Conservation (phyloP, 306 rosid genomes). For the Corylus avellana region DNA sequence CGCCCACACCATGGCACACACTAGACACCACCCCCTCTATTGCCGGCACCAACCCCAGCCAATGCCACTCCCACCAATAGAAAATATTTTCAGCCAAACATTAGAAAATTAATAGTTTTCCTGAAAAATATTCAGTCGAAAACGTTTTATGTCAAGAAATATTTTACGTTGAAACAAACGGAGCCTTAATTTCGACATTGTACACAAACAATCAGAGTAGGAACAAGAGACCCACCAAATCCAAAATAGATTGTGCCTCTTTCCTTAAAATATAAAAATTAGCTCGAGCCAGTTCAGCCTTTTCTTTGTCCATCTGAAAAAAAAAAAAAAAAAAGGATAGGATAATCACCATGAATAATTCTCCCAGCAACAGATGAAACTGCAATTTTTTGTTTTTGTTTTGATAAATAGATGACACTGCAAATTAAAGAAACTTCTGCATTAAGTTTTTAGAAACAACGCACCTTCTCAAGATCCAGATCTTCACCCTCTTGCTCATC, state of each 20-base stretch:
- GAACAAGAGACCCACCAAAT: constrained; percentile 62
- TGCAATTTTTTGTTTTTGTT: neutral
- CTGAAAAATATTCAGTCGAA: no score
- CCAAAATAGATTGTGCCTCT: constrained; percentile 80
- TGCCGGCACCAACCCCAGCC: no score
- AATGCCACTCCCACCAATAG: no score
- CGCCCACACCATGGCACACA: no score
- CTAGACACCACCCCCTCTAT: no score
- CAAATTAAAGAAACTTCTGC: neutral
- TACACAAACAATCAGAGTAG: constrained; percentile 5
- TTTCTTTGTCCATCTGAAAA: constrained; percentile 84
- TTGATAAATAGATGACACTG: neutral
- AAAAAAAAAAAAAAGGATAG: constrained; percentile 13
- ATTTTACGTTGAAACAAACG: no score
- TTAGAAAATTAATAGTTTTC: no score
- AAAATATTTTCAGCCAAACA: no score
- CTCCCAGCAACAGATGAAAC: constrained; percentile 1
- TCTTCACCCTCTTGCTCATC: constrained; percentile 84
- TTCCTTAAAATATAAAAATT: constrained; percentile 86
- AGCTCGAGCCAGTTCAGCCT: constrained; percentile 80
- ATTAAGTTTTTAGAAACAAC: constrained; percentile 21
- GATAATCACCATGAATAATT: constrained; percentile 8
- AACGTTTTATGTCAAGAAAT: no score
- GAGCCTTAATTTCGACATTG: neutral
- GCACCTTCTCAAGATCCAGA: constrained; percentile 85